Evolutionary conservation across 2,329 filamentous ascomycete genomes (phyloP).

Genomic region (Aspergillus persii): DNA sequence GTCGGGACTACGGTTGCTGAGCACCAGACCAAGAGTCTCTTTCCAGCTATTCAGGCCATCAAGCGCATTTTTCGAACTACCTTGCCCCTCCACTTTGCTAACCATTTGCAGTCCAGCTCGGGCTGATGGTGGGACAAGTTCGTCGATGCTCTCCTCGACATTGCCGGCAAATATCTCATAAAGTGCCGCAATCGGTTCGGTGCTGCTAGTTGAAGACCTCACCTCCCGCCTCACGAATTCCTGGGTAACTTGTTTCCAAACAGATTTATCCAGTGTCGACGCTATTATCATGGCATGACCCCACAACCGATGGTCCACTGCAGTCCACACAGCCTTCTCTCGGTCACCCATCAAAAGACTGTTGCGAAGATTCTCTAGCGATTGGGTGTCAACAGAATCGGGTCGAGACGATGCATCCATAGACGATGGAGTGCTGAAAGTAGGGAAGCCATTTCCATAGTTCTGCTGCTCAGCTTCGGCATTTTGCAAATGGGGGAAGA

Average conservation of each 20-base stretch:
- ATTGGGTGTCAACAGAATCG: slow-evolving; percentile 67
- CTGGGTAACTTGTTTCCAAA: slow-evolving; percentile 91
- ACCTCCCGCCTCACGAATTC: slow-evolving; percentile 97
- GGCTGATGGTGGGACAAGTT: slow-evolving; percentile 89
- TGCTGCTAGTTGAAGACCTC: slow-evolving; percentile 73
- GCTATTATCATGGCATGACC: slow-evolving; percentile 93
- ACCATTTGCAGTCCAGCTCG: slow-evolving; percentile 89
- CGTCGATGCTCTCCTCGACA: slow-evolving; percentile 89
- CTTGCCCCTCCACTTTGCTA: slow-evolving; percentile 63
- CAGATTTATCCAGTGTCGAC: slow-evolving; percentile 66
- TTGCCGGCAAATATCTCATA: slow-evolving; percentile 96
- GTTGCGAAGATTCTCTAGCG: slow-evolving; percentile 69
- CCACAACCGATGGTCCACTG: slow-evolving; percentile 91
- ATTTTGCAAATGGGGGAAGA: slow-evolving; percentile 60
- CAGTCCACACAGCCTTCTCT: slow-evolving; percentile 89
- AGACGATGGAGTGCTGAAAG: slow-evolving; percentile 40
- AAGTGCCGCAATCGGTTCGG: slow-evolving; percentile 82
- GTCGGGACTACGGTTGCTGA: slow-evolving; percentile 81
- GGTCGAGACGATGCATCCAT: slow-evolving; percentile 45
- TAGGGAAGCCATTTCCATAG: slow-evolving; percentile 21
- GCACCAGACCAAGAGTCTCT: slow-evolving; percentile 79
- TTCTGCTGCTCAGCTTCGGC: slow-evolving; percentile 26
- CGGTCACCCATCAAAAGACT: slow-evolving; percentile 76
- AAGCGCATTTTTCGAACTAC: slow-evolving; percentile 67
- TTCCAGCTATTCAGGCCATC: slow-evolving; percentile 91